phyloP scores from a whole-genome alignment of 164 flowering plant species.

The Nymphaea colorata region DNA sequence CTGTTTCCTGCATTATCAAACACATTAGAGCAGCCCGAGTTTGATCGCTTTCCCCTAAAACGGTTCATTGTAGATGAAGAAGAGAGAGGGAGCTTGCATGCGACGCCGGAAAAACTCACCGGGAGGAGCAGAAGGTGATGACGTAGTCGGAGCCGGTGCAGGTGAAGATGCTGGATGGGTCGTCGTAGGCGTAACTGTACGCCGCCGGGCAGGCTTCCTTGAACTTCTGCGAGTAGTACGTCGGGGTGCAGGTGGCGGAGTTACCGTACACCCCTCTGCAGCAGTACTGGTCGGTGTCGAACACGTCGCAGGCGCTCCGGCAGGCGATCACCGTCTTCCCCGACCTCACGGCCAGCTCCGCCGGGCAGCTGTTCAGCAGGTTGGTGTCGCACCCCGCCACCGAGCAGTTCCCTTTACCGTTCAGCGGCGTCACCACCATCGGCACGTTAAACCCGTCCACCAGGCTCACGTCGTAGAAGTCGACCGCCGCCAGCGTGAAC shows the following conservation, averaged over 20 bases:
- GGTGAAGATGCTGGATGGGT: conserved; percentile 70
- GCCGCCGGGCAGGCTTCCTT: conserved; percentile 76
- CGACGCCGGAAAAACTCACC: too few relatives aligned
- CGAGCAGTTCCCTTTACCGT: conserved; percentile 68
- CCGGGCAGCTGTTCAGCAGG: conserved; percentile 47
- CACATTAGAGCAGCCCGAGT: neutral
- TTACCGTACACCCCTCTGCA: conserved; percentile 61
- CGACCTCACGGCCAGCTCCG: conserved; percentile 45
- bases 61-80: too few relatives aligned
- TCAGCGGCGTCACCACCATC: conserved; percentile 36
- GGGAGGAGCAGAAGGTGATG: conserved; percentile 49
- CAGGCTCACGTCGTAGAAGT: conserved; percentile 90
- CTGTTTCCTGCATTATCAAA: conserved; percentile 35
- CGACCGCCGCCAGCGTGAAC: conserved; percentile 51
- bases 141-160: conserved; percentile 67
- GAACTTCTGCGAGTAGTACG: conserved; percentile 65
- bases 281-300: conserved; percentile 71
- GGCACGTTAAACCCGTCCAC: conserved; percentile 92
- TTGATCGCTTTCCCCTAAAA: too few relatives aligned
- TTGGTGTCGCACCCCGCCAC: conserved; percentile 67
- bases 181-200: conserved; percentile 90
- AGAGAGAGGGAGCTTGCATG: conserved; percentile 30
- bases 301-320: conserved; percentile 86
- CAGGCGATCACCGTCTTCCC: conserved; percentile 47
- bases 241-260: conserved; percentile 45